Evolutionary conservation across 192 early-diverging fungal species (phyloP).

Genomic region (Fimicolochytrium jonesii): DNA sequence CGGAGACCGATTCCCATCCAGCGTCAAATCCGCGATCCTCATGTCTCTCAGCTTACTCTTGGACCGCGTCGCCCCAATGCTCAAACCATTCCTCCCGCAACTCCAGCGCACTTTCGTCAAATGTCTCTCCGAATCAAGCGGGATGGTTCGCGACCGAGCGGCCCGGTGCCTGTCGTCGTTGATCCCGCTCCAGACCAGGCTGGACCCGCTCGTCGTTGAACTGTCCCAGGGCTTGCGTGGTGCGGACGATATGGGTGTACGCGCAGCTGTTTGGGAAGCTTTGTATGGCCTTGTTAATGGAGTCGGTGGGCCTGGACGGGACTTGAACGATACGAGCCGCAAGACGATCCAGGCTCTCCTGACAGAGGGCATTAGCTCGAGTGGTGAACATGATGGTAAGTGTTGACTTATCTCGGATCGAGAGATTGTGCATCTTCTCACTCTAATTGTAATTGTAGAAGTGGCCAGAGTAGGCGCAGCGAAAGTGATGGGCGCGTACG

Average conservation of each 20-base stretch:
- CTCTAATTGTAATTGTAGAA: slow-evolving; percentile 27
- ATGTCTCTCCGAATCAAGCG: slow-evolving; percentile 69
- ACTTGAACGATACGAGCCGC: slow-evolving; percentile 58
- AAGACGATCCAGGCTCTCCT: slow-evolving; percentile 57
- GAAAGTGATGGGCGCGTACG: slow-evolving; percentile 57
- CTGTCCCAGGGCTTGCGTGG: slow-evolving; percentile 62
- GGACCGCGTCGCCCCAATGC: slow-evolving; percentile 75
- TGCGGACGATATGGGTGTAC: slow-evolving; percentile 56
- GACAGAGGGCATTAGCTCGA: slow-evolving; percentile 51
- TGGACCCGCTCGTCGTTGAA: slow-evolving; percentile 77
- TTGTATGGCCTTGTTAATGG: slow-evolving; percentile 64
- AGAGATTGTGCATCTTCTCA: too few species aligned
- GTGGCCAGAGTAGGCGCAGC: slow-evolving; percentile 49
- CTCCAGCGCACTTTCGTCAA: slow-evolving; percentile 96
- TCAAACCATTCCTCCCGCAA: slow-evolving; percentile 98
- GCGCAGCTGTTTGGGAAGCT: slow-evolving; percentile 68
- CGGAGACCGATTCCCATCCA: slow-evolving; percentile 85
- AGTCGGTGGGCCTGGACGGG: slow-evolving; percentile 44
- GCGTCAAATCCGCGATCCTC: slow-evolving; percentile 92
- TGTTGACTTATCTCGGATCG: too few species aligned
- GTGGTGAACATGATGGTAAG: slow-evolving; percentile 40
- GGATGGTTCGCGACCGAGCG: slow-evolving; percentile 75
- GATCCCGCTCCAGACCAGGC: slow-evolving; percentile 66
- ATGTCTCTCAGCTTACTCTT: slow-evolving; percentile 72
- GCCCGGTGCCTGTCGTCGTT: slow-evolving; percentile 69